Base-by-base conservation (phyloP, 345 rosid species). In the Odontarrhena argentea region DNA sequence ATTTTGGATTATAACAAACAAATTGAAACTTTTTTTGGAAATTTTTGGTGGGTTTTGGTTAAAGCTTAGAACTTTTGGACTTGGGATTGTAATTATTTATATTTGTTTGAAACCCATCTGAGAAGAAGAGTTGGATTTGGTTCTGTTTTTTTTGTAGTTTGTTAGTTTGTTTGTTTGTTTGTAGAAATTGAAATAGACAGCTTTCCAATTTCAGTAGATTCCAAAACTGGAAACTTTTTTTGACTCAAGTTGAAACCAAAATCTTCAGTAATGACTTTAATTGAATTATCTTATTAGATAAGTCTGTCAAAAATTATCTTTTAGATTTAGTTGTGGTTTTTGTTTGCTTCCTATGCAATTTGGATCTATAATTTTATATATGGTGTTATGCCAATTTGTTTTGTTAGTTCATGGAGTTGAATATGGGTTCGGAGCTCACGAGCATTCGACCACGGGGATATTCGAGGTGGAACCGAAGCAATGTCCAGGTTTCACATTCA, bases 361-460 rank as follows among this genome's bases (percentile, higher is more conserved):
- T 44, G 49, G n/a, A 45, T 45, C 46, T 28, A 54, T 66, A 9
- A 43, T 3, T 4, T 3, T 32, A 28, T 28, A 2, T 42, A 22
- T 61, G 32, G 1, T n/a, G 5, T 49, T 28, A 38, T 40, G 22
- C 22, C 7, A 59, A 24, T 36, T 36, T 14, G n/a, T 51, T 50
- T 58, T 42, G 42, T 51, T 62, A 87, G 99, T 94, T 77, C 96
- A 94, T 69, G 89, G 88, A 3, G 74, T 87, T 38, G 99, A 94
- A 63, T 94, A 88, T 49, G 97, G 96, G 37, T 94, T 87, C 62
- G 97, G 99, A 73, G 99, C 97, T 12, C 96, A 91, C 48, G 96
- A 94, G 7, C 88, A 81, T 73, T 48, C 86, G 5, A 81, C 83
- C 0, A 91, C 96, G 0, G 99, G 99, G 74, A 85, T 94, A 11